These are phyloP conservation scores for Acephala macrosclerotiorum DNA, from an alignment of 2,329 filamentous ascomycete species.

Conservation along the genomic window DNA sequence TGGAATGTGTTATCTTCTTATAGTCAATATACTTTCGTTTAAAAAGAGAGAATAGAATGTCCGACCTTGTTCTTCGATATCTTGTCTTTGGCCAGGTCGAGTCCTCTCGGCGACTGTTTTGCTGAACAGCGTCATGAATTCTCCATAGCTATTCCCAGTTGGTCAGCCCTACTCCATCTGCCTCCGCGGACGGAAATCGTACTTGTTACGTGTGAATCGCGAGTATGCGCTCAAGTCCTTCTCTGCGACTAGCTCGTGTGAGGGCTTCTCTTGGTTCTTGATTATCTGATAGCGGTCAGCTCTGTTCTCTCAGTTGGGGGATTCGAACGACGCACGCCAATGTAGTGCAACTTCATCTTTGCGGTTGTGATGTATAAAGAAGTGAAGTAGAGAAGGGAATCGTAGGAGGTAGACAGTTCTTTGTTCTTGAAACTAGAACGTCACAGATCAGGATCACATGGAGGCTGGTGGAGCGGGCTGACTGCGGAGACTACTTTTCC, in stretches of 20 bases:
- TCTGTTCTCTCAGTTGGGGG: slow-evolving; percentile 20
- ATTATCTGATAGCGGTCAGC: slow-evolving; percentile 67
- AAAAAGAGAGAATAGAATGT: background rate
- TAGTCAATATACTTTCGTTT: background rate
- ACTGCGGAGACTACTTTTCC: too few relatives aligned
- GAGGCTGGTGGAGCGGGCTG: background rate
- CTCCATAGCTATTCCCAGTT: slow-evolving; percentile 51
- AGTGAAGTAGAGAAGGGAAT: background rate
- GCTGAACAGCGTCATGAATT: slow-evolving; percentile 84
- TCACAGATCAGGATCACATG: slow-evolving; percentile 5
- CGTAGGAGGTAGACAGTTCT: background rate
- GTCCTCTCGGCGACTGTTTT: slow-evolving; percentile 90
- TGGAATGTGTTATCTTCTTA: slow-evolving; percentile 75
- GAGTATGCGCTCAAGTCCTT: slow-evolving; percentile 81
- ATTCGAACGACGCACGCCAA: slow-evolving; percentile 67
- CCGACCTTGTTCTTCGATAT: slow-evolving; percentile 78
- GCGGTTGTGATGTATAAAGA: background rate
- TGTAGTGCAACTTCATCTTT: slow-evolving; percentile 61
- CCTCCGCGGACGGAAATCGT: slow-evolving; percentile 36
- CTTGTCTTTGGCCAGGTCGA: slow-evolving; percentile 80
- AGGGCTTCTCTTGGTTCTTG: slow-evolving; percentile 79
- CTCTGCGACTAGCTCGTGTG: slow-evolving; percentile 78
- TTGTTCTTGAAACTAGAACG: slow-evolving; percentile 6
- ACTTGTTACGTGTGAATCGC: slow-evolving; percentile 79
- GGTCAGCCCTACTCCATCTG: slow-evolving; percentile 22